Base-by-base conservation (phyloP, 169 alveolate species). In the Plasmodium sp. region DNA sequence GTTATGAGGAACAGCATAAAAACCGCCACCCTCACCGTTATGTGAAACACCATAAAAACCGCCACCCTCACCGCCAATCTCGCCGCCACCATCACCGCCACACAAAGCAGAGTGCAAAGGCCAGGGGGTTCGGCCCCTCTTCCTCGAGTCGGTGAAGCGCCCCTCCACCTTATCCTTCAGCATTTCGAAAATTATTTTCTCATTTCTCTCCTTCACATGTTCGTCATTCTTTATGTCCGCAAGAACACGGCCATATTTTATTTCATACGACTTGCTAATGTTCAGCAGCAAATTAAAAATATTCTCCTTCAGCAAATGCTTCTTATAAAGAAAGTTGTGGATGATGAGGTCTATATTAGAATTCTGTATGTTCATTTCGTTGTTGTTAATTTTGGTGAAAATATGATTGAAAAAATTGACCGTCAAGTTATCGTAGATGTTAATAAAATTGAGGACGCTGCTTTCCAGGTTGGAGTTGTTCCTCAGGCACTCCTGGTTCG, bases 281-380 rank as follows among this genome's bases (percentile, higher is more conserved):
- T 80, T 90, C 48, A 90, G 54, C 58, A 90, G 51, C 36, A 90
- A 18, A 79, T 90, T 90, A 54, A 90, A 90, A 3, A 90, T 73
- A 74, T 90, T 90, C 72, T 90, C 94, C 51, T 90, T 90, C 80
- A 90, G 72, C 56, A 90, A 27, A 56, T 90, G 82, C 72, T 90
- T 90, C 73, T 90, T 90, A 51, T 90, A 14, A 18, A 90, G 34
- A 90, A 90, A 90, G 43, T 90, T 80, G 80, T 90, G 31, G 16
- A 90, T 90, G 48, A 90, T 90, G 45, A 18, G 10, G 36, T 90
- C 91, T 62, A 90, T 54, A 27, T 90, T 58, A 5, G 83, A 43
- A 90, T 43, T 90, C 10, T 90, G 75, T 81, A 90, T 90, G 72
- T 90, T 81, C 82, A 58, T 90, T 33, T 90, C 94, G 7, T 45